Evolutionary conservation across 2,329 filamentous ascomycete species (phyloP).

Genomic region (Coleophoma eucalyptorum): DNA sequence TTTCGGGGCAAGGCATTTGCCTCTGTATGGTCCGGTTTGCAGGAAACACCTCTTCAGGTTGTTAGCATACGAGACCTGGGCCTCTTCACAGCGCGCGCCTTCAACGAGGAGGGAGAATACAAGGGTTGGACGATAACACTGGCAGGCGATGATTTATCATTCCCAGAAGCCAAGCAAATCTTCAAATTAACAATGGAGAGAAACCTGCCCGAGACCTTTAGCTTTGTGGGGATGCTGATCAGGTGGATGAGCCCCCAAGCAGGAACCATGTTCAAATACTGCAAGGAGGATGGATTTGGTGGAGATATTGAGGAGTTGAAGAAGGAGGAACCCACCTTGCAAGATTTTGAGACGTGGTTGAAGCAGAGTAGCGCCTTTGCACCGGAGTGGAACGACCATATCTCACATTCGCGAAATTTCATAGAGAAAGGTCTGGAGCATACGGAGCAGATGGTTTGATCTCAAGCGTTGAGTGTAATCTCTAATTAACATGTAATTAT

Average conservation of each 20-base stretch:
- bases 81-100: conserved; percentile 32
- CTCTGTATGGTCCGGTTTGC: conserved; percentile 30
- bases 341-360: conserved; percentile 15
- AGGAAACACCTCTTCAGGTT: conserved; percentile 31
- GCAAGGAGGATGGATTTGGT: conserved; percentile 30
- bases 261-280: conserved; percentile 34
- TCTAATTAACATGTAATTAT: no score
- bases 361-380: conserved; percentile 10
- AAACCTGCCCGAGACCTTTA: conserved; percentile 25
- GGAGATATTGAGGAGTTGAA: conserved; percentile 25
- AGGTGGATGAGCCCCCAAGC: conserved; percentile 27
- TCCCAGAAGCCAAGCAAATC: conserved; percentile 24
- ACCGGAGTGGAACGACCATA: neutral
- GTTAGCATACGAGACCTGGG: conserved; percentile 34
- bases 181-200: conserved; percentile 29
- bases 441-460: no score
- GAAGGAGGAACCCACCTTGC: conserved; percentile 12
- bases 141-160: conserved; percentile 36
- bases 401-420: no score
- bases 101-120: conserved; percentile 29
- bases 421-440: no score
- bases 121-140: conserved; percentile 29
- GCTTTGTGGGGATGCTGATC: conserved; percentile 23
- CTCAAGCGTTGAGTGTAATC: no score
- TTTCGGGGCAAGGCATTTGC: conserved; percentile 16